These are phyloP conservation scores for Auriscalpium vulgare DNA, from an alignment of 768 basidiomycete genomes.

Conservation along the genomic window DNA sequence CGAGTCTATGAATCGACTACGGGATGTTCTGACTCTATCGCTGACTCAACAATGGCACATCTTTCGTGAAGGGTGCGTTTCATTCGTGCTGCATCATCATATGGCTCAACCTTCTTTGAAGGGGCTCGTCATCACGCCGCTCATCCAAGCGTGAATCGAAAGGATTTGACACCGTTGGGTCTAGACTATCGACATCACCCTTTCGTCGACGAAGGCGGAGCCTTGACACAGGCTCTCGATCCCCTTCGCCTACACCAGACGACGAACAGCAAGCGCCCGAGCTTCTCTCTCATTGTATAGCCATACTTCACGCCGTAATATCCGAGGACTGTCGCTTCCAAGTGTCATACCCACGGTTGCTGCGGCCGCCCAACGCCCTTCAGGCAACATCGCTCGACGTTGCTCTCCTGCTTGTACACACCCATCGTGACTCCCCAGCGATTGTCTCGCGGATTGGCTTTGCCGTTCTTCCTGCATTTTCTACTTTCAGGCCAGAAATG, in stretches of 20 bases:
- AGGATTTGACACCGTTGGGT: neutral
- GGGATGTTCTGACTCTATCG: slow-evolving; percentile 40
- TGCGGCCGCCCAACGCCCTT: slow-evolving; percentile 66
- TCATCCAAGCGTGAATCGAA: neutral
- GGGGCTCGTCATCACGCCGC: neutral
- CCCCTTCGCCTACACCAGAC: slow-evolving; percentile 35
- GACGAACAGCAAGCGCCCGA: slow-evolving; percentile 33
- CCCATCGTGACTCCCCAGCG: slow-evolving; percentile 42
- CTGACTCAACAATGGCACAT: slow-evolving; percentile 8
- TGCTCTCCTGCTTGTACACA: slow-evolving; percentile 54
- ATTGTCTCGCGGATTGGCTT: slow-evolving; percentile 54
- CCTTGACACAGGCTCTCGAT: slow-evolving; percentile 33
- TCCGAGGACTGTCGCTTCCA: slow-evolving; percentile 67
- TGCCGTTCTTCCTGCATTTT: slow-evolving; percentile 68
- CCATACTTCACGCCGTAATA: slow-evolving; percentile 54
- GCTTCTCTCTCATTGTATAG: slow-evolving; percentile 52
- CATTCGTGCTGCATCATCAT: neutral
- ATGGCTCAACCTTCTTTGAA: neutral
- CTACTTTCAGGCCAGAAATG: slow-evolving; percentile 59
- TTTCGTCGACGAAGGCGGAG: slow-evolving; percentile 39
- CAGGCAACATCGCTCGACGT: slow-evolving; percentile 67
- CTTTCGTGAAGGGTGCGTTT: slow-evolving; percentile 8
- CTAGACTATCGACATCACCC: slow-evolving; percentile 22
- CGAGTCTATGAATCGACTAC: slow-evolving; percentile 52
- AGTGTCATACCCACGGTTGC: slow-evolving; percentile 48